Conservation (phyloP, 2,329 filamentous ascomycete genomes). For the Sclerotinia sclerotiorum region DNA sequence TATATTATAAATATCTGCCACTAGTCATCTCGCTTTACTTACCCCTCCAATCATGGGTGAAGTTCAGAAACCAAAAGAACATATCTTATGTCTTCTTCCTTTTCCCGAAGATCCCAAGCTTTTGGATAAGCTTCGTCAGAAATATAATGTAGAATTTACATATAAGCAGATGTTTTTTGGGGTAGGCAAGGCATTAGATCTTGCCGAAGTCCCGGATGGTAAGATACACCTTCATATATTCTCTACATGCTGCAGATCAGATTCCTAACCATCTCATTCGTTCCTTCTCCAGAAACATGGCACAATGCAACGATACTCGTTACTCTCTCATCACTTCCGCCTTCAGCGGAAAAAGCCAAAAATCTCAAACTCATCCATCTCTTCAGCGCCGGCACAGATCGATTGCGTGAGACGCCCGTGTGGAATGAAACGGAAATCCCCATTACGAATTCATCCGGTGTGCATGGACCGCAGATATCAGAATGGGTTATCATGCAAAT, state of each 20-base stretch:
- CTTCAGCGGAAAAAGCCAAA: slow-evolving; percentile 30
- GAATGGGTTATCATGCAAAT: slow-evolving; percentile 67
- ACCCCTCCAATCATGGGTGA: slow-evolving; percentile 46
- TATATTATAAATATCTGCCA: background rate
- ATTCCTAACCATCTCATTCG: background rate
- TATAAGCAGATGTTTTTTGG: slow-evolving; percentile 41
- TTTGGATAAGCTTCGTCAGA: slow-evolving; percentile 43
- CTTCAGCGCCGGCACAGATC: slow-evolving; percentile 41
- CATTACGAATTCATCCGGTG: slow-evolving; percentile 41
- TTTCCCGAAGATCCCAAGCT: slow-evolving; percentile 45
- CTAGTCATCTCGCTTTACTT: slow-evolving; percentile 1
- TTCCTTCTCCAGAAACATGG: slow-evolving; percentile 30
- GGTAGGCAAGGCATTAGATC: slow-evolving; percentile 24
- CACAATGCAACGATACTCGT: slow-evolving; percentile 41
- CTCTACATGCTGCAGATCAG: no score
- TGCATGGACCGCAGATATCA: slow-evolving; percentile 57
- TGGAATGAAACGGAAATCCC: slow-evolving; percentile 42
- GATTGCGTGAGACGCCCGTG: slow-evolving; percentile 34
- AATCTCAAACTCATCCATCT: slow-evolving; percentile 43
- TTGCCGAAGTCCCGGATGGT: slow-evolving; percentile 31
- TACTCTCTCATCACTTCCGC: slow-evolving; percentile 37
- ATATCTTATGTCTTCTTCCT: slow-evolving; percentile 47
- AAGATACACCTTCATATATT: background rate
- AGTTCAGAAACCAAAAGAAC: slow-evolving; percentile 42
- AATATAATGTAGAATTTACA: slow-evolving; percentile 48